Percentiles rank a stretch among this genome's conserved stretches.
phyloP scores from a whole-genome alignment of 1,284 basidiomycete genomes.

The Marasmius tenuissimus region DNA sequence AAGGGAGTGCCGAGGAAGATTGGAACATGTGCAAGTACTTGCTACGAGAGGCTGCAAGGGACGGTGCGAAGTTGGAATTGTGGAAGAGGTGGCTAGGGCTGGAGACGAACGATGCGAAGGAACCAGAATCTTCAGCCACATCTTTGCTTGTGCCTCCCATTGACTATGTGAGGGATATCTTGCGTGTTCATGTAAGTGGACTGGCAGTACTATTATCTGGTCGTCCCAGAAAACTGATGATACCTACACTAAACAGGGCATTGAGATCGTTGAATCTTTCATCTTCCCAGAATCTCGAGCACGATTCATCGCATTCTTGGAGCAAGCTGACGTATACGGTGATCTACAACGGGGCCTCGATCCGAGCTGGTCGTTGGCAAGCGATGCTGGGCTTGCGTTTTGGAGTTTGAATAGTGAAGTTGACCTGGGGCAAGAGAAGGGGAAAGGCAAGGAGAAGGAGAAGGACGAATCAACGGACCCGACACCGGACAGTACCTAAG shows the following conservation, averaged over 20 bases:
- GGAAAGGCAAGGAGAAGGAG: background rate
- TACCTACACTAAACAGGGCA: background rate
- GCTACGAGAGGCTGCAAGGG: constrained; percentile 53
- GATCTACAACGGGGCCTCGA: background rate
- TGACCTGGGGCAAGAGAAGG: background rate
- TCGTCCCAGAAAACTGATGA: background rate
- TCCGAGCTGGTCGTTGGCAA: background rate
- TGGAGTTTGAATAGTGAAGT: constrained; percentile 11
- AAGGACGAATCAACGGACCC: too few species aligned
- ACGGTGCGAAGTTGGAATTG: constrained; percentile 70
- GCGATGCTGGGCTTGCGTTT: constrained; percentile 4
- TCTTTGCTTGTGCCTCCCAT: constrained; percentile 31
- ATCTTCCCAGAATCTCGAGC: constrained; percentile 13
- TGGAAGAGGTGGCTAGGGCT: constrained; percentile 67
- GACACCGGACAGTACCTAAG: too few species aligned
- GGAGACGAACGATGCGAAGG: constrained; percentile 24
- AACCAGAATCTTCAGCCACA: constrained; percentile 25
- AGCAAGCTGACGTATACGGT: constrained; percentile 6
- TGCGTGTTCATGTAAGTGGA: constrained; percentile 58
- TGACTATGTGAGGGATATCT: constrained; percentile 46
- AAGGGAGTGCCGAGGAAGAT: constrained; percentile 49
- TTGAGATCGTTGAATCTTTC: constrained; percentile 3
- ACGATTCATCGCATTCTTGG: constrained; percentile 8
- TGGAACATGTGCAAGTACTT: constrained; percentile 60
- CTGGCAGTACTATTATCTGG: background rate